Conservation (phyloP, 345 rosid genomes). For the Pugionium dolabratum region DNA sequence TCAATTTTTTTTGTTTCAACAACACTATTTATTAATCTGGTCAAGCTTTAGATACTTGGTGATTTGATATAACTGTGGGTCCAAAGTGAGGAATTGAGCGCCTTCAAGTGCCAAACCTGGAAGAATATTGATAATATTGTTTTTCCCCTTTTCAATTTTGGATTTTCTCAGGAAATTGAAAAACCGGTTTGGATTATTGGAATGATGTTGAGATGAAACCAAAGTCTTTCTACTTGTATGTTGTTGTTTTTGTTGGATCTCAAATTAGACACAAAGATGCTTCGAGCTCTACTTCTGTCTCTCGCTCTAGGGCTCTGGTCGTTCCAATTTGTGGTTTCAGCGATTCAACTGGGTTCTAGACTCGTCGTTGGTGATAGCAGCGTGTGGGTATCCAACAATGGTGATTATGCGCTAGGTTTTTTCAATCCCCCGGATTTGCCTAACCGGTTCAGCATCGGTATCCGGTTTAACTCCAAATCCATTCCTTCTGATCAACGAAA, state of each 20-base stretch:
- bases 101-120: conserved; percentile 48
- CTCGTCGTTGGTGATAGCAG: conserved; percentile 52
- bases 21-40: conserved; percentile 40
- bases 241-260: conserved; percentile 29
- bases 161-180: conserved; percentile 17
- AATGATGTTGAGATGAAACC: conserved; percentile 36
- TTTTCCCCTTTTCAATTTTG: conserved; percentile 2
- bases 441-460: conserved; percentile 67
- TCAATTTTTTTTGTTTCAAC: conserved; percentile 5
- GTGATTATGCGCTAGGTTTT: conserved; percentile 74
- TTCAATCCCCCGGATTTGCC: conserved; percentile 52
- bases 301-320: conserved; percentile 45
- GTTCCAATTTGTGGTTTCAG: conserved; percentile 45
- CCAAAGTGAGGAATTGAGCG: conserved; percentile 35
- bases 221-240: conserved; percentile 20
- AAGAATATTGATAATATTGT: neutral
- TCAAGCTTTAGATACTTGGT: conserved; percentile 44
- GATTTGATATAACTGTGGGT: conserved; percentile 37
- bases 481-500: conserved; percentile 53
- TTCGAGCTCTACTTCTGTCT: conserved; percentile 44
- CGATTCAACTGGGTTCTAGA: conserved; percentile 64
- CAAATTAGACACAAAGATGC: conserved; percentile 45
- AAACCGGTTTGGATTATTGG: conserved; percentile 19
- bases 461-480: conserved; percentile 60
- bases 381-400: conserved; percentile 66